phyloP scores from a whole-genome alignment of 225 moss, liverwort and hornwort species.

The Pseudoscleropodium purum region DNA sequence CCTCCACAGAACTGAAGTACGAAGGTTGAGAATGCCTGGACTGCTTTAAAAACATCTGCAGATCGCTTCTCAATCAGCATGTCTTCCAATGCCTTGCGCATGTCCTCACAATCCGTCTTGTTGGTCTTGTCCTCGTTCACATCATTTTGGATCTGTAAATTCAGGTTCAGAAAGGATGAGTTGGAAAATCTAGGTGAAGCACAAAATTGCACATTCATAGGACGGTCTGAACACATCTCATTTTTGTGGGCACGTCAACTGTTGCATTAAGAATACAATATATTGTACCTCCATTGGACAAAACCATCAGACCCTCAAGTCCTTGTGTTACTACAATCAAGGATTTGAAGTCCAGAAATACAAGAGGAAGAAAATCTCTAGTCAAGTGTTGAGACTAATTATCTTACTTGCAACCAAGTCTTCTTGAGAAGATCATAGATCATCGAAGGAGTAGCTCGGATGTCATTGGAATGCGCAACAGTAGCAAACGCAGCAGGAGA shows the following conservation, averaged over 20 bases:
- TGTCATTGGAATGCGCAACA: conserved; percentile 76
- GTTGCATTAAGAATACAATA: neutral
- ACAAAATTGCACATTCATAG: neutral
- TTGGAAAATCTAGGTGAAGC: neutral
- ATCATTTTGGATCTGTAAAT: conserved; percentile 66
- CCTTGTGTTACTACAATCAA: neutral
- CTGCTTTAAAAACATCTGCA: conserved; percentile 33
- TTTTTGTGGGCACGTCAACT: neutral
- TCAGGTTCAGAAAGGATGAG: neutral
- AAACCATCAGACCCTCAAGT: neutral
- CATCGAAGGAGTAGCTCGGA: conserved; percentile 66
- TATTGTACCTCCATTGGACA: neutral
- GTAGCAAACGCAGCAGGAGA: conserved; percentile 83
- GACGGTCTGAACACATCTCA: neutral
- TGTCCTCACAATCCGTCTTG: conserved; percentile 49
- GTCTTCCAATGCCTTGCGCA: conserved; percentile 31
- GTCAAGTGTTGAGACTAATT: neutral
- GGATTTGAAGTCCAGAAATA: neutral
- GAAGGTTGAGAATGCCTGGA: conserved; percentile 56
- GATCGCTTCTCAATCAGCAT: conserved; percentile 40
- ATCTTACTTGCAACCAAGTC: conserved; percentile 73
- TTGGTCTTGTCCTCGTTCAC: conserved; percentile 57
- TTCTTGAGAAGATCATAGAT: conserved; percentile 70
- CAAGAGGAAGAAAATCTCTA: too few relatives aligned
- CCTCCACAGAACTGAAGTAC: conserved; percentile 67